phyloP scores from a whole-genome alignment of 768 basidiomycete genomes.

The Psilocybe cyanescens region DNA sequence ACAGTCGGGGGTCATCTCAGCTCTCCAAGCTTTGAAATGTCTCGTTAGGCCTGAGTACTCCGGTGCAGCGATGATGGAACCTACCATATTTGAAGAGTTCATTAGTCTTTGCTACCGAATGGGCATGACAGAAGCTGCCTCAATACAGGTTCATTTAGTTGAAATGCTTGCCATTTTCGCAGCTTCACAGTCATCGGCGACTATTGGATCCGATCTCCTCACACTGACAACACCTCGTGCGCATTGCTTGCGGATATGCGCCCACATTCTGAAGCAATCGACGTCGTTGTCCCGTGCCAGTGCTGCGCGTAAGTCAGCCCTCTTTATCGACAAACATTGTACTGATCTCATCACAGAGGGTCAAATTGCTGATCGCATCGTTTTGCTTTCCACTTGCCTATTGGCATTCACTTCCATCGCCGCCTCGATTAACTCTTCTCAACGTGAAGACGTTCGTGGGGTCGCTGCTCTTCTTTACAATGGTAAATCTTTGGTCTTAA shows the following conservation, averaged over 20 bases:
- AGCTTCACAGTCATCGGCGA: conserved; percentile 34
- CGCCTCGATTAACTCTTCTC: conserved; percentile 52
- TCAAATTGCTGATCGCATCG: conserved; percentile 57
- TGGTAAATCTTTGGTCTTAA: conserved; percentile 46
- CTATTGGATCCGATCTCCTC: conserved; percentile 34
- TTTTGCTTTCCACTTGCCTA: conserved; percentile 68
- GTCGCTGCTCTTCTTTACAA: conserved; percentile 81
- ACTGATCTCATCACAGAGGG: conserved; percentile 44
- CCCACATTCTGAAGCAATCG: conserved; percentile 76
- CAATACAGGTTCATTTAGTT: conserved; percentile 71
- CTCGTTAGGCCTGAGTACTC: conserved; percentile 83
- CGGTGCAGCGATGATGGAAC: conserved; percentile 80
- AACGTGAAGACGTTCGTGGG: conserved; percentile 77
- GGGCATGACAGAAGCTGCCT: conserved; percentile 82
- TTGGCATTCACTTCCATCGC: conserved; percentile 64
- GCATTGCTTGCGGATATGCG: conserved; percentile 84
- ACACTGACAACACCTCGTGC: conserved; percentile 50
- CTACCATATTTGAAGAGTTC: conserved; percentile 88
- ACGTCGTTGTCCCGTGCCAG: conserved; percentile 59
- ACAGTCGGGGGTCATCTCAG: conserved; percentile 55
- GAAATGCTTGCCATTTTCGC: conserved; percentile 70
- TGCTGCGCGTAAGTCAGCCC: conserved; percentile 48
- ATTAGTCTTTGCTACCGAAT: conserved; percentile 87
- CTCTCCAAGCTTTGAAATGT: conserved; percentile 76
- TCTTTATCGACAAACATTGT: not conserved